Evolutionary conservation across 1,284 basidiomycete genomes (phyloP), one percentile per base, ranked within the genome.

Genomic region (Marasmius fiardii): DNA sequence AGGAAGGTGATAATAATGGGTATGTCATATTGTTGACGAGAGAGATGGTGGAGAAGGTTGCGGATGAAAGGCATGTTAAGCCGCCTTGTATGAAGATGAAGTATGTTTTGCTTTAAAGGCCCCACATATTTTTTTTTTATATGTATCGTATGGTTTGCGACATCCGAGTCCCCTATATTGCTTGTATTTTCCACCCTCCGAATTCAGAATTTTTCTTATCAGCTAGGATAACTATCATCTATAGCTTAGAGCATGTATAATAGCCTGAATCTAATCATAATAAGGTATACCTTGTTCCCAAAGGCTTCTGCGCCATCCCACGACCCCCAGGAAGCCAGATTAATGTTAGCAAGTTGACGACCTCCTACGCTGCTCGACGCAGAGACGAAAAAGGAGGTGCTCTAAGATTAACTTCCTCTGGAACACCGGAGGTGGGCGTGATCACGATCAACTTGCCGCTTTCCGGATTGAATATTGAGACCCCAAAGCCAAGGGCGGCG

Each of bases 251-350:
- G 6, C 18, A 21, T 51, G 18, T 37, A 4, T 28, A 41, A 41
- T n/a, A 18, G 16, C 16, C 14, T 2, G 8, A 4, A 16, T n/a
- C n/a, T n/a, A n/a, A 18, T 51, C 14, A 33, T 51, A 34, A 34
- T n/a, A 35, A 33, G 14, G 3, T 33, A 18, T 34, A 24, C 20
- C 16, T 21, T 51, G 28, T 26, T 52, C 56, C 41, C 70, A 45
- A 74, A 68, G 2, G 68, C 53, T 57, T 74, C 70, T 18, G 71
- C 71, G 3, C 71, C 74, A 14, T 71, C 69, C 74, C 75, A 78
- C 26, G 67, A 68, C 6, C 70, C 74, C 74, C 74, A 77, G 51
- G 69, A 73, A 14, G 67, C 71, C 57, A 76, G 76, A 50, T 72
- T 71, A n/a, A n/a, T n/a, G 52, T 77, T 78, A 5, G 68, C 66